phyloP scores from a whole-genome alignment of 805 yeast species.

The Teunomyces aglyptinius region DNA sequence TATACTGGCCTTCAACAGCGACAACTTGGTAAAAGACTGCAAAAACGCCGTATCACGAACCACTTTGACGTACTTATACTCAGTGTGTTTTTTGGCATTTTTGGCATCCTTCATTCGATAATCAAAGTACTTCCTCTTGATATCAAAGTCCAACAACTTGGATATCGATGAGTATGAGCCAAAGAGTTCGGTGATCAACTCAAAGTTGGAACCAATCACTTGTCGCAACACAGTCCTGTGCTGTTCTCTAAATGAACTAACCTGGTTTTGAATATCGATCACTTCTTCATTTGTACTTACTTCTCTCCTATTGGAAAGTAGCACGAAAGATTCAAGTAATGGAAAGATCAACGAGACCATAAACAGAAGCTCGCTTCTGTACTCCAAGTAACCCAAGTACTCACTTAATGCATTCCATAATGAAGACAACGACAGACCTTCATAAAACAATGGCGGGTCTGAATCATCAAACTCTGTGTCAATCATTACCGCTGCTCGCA shows the following conservation, averaged over 20 bases:
- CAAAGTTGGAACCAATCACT: constrained; percentile 88
- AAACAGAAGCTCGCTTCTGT: constrained; percentile 44
- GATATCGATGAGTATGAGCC: constrained; percentile 88
- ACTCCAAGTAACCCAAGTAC: constrained; percentile 62
- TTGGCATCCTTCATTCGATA: constrained; percentile 36
- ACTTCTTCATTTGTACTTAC: constrained; percentile 55
- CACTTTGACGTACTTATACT: constrained; percentile 59
- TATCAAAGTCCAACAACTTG: constrained; percentile 88
- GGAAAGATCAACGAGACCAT: constrained; percentile 83
- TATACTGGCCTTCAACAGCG: constrained; percentile 72
- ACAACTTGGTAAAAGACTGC: constrained; percentile 81
- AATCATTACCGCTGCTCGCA: constrained; percentile 81
- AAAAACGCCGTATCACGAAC: constrained; percentile 87
- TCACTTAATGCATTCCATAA: constrained; percentile 85
- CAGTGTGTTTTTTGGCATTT: constrained; percentile 44
- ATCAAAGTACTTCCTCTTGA: constrained; percentile 81
- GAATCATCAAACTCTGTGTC: constrained; percentile 70
- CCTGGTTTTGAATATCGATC: constrained; percentile 59
- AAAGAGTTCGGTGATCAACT: constrained; percentile 93
- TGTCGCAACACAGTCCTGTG: constrained; percentile 84
- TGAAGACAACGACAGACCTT: constrained; percentile 64
- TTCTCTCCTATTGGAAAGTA: constrained; percentile 82
- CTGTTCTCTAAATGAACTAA: constrained; percentile 75
- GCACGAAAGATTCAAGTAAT: constrained; percentile 88
- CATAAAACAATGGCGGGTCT: constrained; percentile 57